Percentiles rank a stretch among this genome's conserved stretches.
These are phyloP conservation scores for Gossypium sturtianum DNA, from an alignment of 345 rosid genomes.

Conservation along the genomic window DNA sequence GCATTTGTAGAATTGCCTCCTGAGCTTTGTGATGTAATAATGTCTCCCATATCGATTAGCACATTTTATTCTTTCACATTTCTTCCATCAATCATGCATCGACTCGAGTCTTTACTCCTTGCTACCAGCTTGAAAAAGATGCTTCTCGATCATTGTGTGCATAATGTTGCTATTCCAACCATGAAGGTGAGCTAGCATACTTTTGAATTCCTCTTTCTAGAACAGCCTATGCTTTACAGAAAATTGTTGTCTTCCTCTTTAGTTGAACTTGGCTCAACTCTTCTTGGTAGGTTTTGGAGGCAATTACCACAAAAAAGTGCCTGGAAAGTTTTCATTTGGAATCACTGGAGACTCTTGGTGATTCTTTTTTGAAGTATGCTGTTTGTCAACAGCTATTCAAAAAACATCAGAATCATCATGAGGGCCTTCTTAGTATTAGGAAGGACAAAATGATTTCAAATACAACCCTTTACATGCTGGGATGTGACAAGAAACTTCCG, in stretches of 20 bases:
- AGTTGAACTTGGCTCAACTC: neutral
- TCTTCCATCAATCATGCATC: slow-evolving; percentile 74
- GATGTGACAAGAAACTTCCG: slow-evolving; percentile 67
- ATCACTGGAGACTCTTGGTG: slow-evolving; percentile 89
- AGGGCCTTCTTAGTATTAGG: slow-evolving; percentile 71
- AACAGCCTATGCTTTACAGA: neutral
- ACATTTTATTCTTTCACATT: slow-evolving; percentile 68
- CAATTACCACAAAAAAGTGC: slow-evolving; percentile 78
- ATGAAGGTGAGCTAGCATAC: slow-evolving; percentile 44
- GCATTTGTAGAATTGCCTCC: slow-evolving; percentile 75
- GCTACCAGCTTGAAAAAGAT: slow-evolving; percentile 62
- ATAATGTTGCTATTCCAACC: slow-evolving; percentile 54
- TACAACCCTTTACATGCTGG: slow-evolving; percentile 61
- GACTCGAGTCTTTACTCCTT: slow-evolving; percentile 65
- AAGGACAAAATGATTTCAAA: slow-evolving; percentile 61
- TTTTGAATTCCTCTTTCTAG: neutral
- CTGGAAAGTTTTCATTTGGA: slow-evolving; percentile 77
- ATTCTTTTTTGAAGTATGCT: slow-evolving; percentile 86
- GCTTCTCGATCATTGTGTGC: slow-evolving; percentile 30
- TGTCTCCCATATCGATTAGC: slow-evolving; percentile 60
- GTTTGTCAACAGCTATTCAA: slow-evolving; percentile 68
- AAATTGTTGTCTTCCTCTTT: neutral
- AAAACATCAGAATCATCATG: slow-evolving; percentile 43
- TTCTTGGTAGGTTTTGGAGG: slow-evolving; percentile 65
- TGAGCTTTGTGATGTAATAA: slow-evolving; percentile 59